phyloP scores from a whole-genome alignment of 2,329 filamentous ascomycete species.

The Aspergillus caelatus region DNA sequence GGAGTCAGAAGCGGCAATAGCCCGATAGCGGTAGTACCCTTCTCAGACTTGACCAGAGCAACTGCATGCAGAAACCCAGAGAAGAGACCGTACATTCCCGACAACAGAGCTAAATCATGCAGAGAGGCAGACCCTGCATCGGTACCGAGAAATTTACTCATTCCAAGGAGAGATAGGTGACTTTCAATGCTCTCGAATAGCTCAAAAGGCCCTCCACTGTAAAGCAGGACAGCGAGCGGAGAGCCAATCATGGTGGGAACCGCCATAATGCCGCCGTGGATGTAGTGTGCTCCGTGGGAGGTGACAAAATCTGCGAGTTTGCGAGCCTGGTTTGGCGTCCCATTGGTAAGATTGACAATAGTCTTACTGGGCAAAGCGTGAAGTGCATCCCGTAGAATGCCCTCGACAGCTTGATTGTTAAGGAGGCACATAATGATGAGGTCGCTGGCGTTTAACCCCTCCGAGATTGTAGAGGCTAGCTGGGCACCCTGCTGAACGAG shows the following conservation, averaged over 20 bases:
- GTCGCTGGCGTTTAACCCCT: slow-evolving; percentile 4
- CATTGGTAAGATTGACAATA: slow-evolving; percentile 17
- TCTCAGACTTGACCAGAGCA: slow-evolving; percentile 9
- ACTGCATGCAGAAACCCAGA: slow-evolving; percentile 18
- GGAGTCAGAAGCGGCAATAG: slow-evolving; percentile 12
- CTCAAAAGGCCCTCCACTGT: slow-evolving; percentile 1
- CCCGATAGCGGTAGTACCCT: background rate
- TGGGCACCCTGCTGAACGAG: slow-evolving; percentile 13
- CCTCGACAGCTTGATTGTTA: slow-evolving; percentile 9
- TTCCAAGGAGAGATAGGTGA: slow-evolving; percentile 6
- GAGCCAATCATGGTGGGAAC: slow-evolving; percentile 16
- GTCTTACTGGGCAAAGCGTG: slow-evolving; percentile 5
- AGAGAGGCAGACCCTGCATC: slow-evolving; percentile 15
- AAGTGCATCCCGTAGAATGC: background rate
- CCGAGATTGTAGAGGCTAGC: background rate
- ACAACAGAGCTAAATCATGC: slow-evolving; percentile 16
- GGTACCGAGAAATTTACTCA: slow-evolving; percentile 6
- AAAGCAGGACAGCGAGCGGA: slow-evolving; percentile 12
- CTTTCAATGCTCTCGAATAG: background rate
- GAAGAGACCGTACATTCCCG: slow-evolving; percentile 20
- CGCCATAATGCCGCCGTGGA: slow-evolving; percentile 21
- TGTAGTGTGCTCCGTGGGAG: slow-evolving; percentile 10
- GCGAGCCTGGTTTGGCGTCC: slow-evolving; percentile 15
- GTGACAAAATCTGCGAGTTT: slow-evolving; percentile 1
- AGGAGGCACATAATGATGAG: slow-evolving; percentile 17